Evolutionary conservation across 495 filamentous ascomycete species (phyloP), one percentile per base, ranked within the genome.

Genomic region (Diplogelasinospora grovesii): DNA sequence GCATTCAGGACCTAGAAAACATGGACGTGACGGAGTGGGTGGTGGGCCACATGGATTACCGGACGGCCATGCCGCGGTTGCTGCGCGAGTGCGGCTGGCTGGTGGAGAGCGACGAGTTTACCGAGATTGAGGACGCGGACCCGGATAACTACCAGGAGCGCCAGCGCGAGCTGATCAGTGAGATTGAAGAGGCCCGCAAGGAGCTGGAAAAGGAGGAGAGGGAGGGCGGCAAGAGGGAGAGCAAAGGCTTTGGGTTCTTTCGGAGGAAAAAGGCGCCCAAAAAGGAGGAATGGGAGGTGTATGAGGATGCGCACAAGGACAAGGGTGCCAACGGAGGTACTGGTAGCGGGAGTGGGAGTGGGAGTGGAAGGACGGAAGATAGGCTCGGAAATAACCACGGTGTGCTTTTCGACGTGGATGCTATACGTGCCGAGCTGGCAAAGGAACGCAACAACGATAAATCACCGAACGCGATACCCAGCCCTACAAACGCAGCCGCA

Each of bases 81-180:
- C 69, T 99, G 11, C 77, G 83, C 27, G 79, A 86, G 50, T 70
- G 65, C 35, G 90, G 89, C 21, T 99, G 89, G 87, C 62, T 83
- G 33, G 84, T 97, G 2, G 77, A 92, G 48, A 85, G 81, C 43
- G 89, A 95, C 40, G 93, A 97, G 55, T 99, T 99, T 56, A 79
- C 81, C 1, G 92, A 99, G 60, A 97, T 99, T 36, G 90, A 97
- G 50, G 93, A 98, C 47, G 88, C 93, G 2, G 92, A 99, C 53
- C 92, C 92, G 3, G 93, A 97, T 4, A 87, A 92, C 44, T 89
- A 97, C 56, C 69, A 77, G 35, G 78, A 89, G 58, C 73, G 89
- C 20, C 92, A 99, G 63, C 73, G 85, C 24, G 90, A 99, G 59
- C 72, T 99, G 33, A 95, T 99, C 55, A 86, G 81, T 47, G 92